Base-by-base conservation (phyloP, 306 rosid genomes). In the Prunus fruticosa region DNA sequence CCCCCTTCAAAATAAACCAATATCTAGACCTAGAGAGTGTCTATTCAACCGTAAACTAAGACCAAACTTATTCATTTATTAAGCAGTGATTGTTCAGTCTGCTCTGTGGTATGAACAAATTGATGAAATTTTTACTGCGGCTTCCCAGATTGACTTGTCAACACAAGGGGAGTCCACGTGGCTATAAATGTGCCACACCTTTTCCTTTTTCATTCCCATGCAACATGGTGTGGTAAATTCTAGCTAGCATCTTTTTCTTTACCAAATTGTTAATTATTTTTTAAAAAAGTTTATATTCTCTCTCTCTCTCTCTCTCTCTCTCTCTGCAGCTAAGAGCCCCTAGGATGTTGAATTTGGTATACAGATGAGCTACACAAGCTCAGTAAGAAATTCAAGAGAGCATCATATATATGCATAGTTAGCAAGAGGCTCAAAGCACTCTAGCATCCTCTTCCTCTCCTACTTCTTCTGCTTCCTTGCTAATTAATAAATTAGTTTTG, bases 211-310 rank as follows among this genome's bases (percentile, higher is more conserved):
- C 72, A 57, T 78, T 76, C 75, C 69, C 67, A 7, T 80, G 75
- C 90, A 81, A 81, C 75, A 63, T 84, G 83, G 53, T 64, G 72
- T 11, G 67, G 72, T 79, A 64, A 82, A 87, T 56, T 79, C 75
- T 46, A 20, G 72, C 34, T 20, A 71, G 86, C 81, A 85, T 80
- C 81, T 78, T 81, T 81, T 74, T 77, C 77, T 73, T 79, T 78
- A 56, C 75, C 76, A 69, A 73, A 56, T 73, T 67, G 47, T 80
- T 75, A 60, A 67, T 69, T 73, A 52, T 41, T 56, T 16, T 56
- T 22, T 34, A 1, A 18, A 1, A 76, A 83, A 78, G 61, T 83
- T 54, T 75, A 38, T 61, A 50, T 38, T 81, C 80, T 76, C 68
- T 60, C 64, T 60, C 18, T 22, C 16, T 56, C 62, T 46, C 50